Evolutionary conservation across 2,329 filamentous ascomycete species (phyloP), one percentile per base, ranked within the genome.

Genomic region (Cephalotrichum gorgonifer): DNA sequence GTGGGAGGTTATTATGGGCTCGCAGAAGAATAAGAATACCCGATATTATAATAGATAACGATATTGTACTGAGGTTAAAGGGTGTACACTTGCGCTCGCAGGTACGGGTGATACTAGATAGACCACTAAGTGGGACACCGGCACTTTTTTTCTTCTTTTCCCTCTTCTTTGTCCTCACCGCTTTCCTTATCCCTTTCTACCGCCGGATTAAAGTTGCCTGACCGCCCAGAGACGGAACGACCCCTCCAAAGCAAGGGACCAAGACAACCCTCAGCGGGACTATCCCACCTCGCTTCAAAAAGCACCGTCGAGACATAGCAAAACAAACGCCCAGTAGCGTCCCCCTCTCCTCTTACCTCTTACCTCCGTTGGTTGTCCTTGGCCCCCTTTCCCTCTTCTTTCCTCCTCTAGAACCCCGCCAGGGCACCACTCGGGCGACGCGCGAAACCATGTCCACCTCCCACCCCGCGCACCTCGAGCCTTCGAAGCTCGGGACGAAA

Each of bases 401-500:
- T n/a, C n/a, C n/a, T n/a, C n/a, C n/a, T n/a, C n/a, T n/a, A n/a
- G n/a, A n/a, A n/a, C n/a, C n/a, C n/a, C n/a, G n/a, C n/a, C n/a
- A n/a, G n/a, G n/a, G n/a, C n/a, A n/a, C n/a, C n/a, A n/a, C n/a
- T n/a, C 30, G 6, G 14, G 27, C 22, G 22, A 23, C 35, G 12
- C 17, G 7, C 35, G n/a, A n/a, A 17, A 39, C 7, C 35, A 39
- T 39, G 35, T 26, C 11, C 42, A 35, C 44, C 52, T 49, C 55
- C 51, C 50, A 74, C 71, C 83, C 83, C n/a, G 67, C 67, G 2
- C 79, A 85, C 57, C 81, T 95, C 25, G 78, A 85, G 55, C 87
- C 89, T 17, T 95, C 73, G 62, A 68, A 78, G 63, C 78, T 97
- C 27, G 91, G 91, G 46, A 95, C 88, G 27, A 95, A 88, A 67